These are phyloP conservation scores for Neonectria magnoliae DNA, from an alignment of 2,329 filamentous ascomycete genomes.

Conservation along the genomic window DNA sequence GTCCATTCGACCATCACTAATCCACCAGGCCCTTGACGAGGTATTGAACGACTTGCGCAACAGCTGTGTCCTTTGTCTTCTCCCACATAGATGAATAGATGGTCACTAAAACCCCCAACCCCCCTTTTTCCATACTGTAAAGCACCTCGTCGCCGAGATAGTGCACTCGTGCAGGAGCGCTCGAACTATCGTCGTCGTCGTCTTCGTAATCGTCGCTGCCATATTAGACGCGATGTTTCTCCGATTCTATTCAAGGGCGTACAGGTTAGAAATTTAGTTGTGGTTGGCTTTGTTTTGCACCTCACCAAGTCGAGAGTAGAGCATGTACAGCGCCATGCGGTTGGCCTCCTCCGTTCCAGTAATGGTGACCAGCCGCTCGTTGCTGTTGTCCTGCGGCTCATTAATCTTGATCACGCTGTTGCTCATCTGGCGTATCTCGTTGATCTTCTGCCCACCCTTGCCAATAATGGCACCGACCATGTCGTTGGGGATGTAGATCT, in stretches of 20 bases:
- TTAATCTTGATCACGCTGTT: slow-evolving; percentile 99
- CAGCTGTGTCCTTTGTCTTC: slow-evolving; percentile 6
- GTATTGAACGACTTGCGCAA: slow-evolving; percentile 17
- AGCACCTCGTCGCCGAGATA: slow-evolving; percentile 22
- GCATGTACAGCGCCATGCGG: slow-evolving; percentile 99
- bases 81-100: slow-evolving; percentile 23
- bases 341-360: slow-evolving; percentile 98
- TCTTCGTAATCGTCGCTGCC: slow-evolving; percentile 22
- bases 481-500: slow-evolving; percentile 99
- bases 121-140: slow-evolving; percentile 30
- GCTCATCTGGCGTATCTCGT: slow-evolving; percentile 96
- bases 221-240: slow-evolving; percentile 56
- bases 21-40: neutral
- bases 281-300: slow-evolving; percentile 43
- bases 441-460: slow-evolving; percentile 98
- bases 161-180: slow-evolving; percentile 10
- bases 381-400: slow-evolving; percentile 98
- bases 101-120: slow-evolving; percentile 23
- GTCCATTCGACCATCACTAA: neutral
- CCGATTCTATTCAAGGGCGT: slow-evolving; percentile 50
- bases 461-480: slow-evolving; percentile 99
- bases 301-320: slow-evolving; percentile 95
- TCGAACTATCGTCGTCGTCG: slow-evolving; percentile 27
- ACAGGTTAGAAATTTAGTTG: slow-evolving; percentile 43
- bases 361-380: slow-evolving; percentile 96